Percentiles rank a stretch among this genome's conserved stretches.
Conservation (phyloP, 2,329 filamentous ascomycete genomes). For the Xylaria sp. region DNA sequence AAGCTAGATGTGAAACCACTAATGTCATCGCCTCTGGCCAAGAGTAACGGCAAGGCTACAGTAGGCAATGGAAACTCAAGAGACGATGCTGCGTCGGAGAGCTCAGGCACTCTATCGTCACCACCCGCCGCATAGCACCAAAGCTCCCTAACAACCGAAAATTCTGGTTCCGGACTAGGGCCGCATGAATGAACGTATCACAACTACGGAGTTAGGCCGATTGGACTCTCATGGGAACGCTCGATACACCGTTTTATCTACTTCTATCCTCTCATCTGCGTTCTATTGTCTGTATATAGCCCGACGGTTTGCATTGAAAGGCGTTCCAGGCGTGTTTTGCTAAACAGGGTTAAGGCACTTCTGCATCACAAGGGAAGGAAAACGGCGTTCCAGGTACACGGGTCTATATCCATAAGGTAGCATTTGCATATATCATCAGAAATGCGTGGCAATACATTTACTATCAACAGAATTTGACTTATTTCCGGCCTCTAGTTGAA, state of each 20-base stretch:
- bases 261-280: conserved; percentile 22
- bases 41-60: conserved; percentile 58
- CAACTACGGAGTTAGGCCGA: not conserved
- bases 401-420: conserved; percentile 39
- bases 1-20: conserved; percentile 59
- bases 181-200: conserved; percentile 3
- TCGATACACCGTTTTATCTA: not conserved
- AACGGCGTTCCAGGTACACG: conserved; percentile 37
- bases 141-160: conserved; percentile 3
- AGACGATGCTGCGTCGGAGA: conserved; percentile 65
- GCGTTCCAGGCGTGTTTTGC: conserved; percentile 39
- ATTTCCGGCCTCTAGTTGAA: not conserved
- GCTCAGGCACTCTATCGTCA: conserved; percentile 66
- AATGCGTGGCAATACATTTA: conserved; percentile 26
- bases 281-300: conserved; percentile 43
- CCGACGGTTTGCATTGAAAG: conserved; percentile 44
- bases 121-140: conserved; percentile 54
- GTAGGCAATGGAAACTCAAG: conserved; percentile 36
- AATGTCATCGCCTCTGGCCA: conserved; percentile 59
- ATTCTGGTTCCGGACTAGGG: not conserved
- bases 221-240: not conserved
- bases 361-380: conserved; percentile 40
- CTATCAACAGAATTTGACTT: not conserved
- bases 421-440: conserved; percentile 42
- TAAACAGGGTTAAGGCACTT: conserved; percentile 38